phyloP scores from a whole-genome alignment of 2,329 filamentous ascomycete genomes.

The Fusarium bactridioides region DNA sequence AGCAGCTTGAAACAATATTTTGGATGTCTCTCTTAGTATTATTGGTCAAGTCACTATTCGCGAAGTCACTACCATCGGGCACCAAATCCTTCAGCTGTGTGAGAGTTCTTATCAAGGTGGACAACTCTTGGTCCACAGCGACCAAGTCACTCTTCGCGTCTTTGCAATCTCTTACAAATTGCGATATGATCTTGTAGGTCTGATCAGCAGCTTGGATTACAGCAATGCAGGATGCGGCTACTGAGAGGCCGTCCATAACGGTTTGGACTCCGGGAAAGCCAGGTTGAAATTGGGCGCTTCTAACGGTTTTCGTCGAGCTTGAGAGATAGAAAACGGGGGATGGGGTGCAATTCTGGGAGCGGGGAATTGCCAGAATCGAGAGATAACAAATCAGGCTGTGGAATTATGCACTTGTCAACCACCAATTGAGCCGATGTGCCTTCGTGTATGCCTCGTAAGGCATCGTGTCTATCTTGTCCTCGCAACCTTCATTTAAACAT shows the following conservation, averaged over 20 bases:
- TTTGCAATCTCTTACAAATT: neutral
- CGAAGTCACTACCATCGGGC: neutral
- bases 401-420: neutral
- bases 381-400: neutral
- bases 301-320: neutral
- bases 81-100: neutral
- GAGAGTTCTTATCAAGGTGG: neutral
- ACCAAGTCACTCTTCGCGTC: neutral
- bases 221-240: constrained; percentile 4
- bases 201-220: constrained; percentile 3
- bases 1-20: neutral
- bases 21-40: neutral
- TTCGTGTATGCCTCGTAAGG: neutral
- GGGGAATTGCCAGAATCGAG: neutral
- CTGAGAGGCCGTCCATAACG: neutral
- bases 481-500: neutral
- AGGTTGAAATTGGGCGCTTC: no score
- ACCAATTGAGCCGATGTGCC: neutral
- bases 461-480: neutral
- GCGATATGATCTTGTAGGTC: neutral
- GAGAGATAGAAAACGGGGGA: neutral
- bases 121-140: neutral
- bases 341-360: neutral
- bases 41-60: neutral
- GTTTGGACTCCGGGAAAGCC: no score